A percentile compares a stretch with the other conserved stretches of the same genome.
These are phyloP conservation scores for Dendrostoma leiphaemia DNA, from an alignment of 2,329 filamentous ascomycete genomes.

Conservation along the genomic window DNA sequence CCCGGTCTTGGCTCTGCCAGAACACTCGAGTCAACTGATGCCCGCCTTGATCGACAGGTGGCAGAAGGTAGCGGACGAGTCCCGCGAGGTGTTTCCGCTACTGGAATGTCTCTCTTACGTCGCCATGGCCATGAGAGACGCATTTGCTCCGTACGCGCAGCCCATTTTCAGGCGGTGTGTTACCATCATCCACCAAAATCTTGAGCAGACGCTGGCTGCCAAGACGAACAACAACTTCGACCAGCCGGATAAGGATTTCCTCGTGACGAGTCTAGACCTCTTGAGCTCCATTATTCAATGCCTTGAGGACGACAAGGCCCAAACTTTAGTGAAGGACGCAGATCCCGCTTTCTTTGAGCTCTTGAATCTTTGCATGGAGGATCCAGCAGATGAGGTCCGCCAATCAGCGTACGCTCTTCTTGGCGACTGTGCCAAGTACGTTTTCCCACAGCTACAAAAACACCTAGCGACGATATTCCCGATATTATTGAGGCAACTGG, in stretches of 20 bases:
- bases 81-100: constrained; percentile 88
- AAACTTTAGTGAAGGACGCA: constrained; percentile 71
- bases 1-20: constrained; percentile 72
- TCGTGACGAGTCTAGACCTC: constrained; percentile 91
- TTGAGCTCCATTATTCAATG: constrained; percentile 92
- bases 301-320: constrained; percentile 69
- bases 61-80: constrained; percentile 82
- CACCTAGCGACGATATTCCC: constrained; percentile 74
- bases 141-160: constrained; percentile 80
- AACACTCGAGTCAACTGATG: constrained; percentile 86
- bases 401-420: constrained; percentile 95
- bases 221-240: constrained; percentile 68
- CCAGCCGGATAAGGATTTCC: constrained; percentile 90
- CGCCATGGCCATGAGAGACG: constrained; percentile 76
- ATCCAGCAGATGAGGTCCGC: constrained; percentile 84
- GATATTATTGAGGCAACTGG: constrained; percentile 82
- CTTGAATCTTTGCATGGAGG: constrained; percentile 87
- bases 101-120: constrained; percentile 97
- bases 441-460: constrained; percentile 77
- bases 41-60: constrained; percentile 86
- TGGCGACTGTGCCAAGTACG: constrained; percentile 90
- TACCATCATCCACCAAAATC: constrained; percentile 85
- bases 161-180: constrained; percentile 87
- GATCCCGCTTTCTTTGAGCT: constrained; percentile 88
- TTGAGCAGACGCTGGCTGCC: constrained; percentile 75